A percentile compares a stretch with the other conserved stretches of the same genome.
phyloP scores from a whole-genome alignment of 176 grass and related monocot genomes.

The Phoenix roebelenii region DNA sequence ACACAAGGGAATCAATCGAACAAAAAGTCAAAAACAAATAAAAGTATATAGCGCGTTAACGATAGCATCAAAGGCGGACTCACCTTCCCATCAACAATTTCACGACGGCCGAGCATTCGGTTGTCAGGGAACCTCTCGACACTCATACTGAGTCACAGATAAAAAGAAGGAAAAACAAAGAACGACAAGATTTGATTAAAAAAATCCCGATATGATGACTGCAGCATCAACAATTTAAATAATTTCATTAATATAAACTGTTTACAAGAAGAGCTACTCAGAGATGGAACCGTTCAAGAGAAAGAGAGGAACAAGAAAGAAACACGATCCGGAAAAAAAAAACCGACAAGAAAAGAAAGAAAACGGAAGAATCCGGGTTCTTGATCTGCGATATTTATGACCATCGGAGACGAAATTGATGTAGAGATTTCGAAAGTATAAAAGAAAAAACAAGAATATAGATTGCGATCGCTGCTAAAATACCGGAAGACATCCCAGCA shows the following conservation, averaged over 20 bases:
- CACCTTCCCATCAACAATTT: constrained; percentile 67
- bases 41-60: too few relatives aligned
- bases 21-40: background rate
- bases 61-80: background rate
- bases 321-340: background rate
- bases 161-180: too few relatives aligned
- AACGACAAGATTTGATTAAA: too few relatives aligned
- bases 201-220: too few relatives aligned
- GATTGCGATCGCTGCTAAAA: background rate
- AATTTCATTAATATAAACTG: too few relatives aligned
- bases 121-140: constrained; percentile 70
- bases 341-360: background rate
- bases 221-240: too few relatives aligned
- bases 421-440: too few relatives aligned
- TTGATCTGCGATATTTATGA: too few relatives aligned
- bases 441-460: background rate
- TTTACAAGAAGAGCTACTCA: too few relatives aligned
- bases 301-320: background rate
- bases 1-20: background rate
- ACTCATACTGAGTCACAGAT: constrained; percentile 29
- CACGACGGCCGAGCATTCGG: constrained; percentile 58
- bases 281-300: too few relatives aligned
- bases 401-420: too few relatives aligned
- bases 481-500: constrained; percentile 98
- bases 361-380: background rate